These are phyloP conservation scores for Glycine soja DNA, from an alignment of 306 rosid species.

Conservation along the genomic window DNA sequence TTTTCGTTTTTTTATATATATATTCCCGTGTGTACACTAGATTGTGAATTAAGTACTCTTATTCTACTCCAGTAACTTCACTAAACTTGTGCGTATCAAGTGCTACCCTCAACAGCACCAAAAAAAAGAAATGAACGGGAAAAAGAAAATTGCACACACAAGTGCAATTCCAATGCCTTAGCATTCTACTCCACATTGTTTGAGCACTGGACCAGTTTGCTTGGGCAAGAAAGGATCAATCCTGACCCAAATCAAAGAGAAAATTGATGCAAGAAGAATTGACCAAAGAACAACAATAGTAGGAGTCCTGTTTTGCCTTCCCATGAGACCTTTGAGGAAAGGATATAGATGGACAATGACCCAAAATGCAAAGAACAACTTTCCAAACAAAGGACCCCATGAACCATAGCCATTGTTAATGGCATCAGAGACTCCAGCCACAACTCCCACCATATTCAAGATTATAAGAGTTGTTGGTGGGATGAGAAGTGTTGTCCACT, in stretches of 20 bases:
- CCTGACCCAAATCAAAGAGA: constrained; percentile 16
- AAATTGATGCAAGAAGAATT: constrained; percentile 11
- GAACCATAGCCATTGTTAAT: not conserved
- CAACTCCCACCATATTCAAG: constrained; percentile 4
- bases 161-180: not conserved
- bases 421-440: constrained; percentile 22
- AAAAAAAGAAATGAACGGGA: not conserved
- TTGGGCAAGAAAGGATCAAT: constrained; percentile 21
- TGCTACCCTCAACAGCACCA: too few species aligned
- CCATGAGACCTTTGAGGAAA: constrained; percentile 26
- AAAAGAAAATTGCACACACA: not conserved
- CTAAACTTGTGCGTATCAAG: not conserved
- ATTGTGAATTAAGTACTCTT: not conserved
- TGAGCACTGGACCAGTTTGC: constrained; percentile 4
- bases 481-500: constrained; percentile 15
- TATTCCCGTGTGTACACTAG: not conserved
- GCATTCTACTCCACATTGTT: constrained; percentile 24
- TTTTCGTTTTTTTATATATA: too few species aligned
- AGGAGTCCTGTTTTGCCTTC: constrained; percentile 17
- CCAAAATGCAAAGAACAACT: constrained; percentile 1
- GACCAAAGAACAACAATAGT: constrained; percentile 15
- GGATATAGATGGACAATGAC: constrained; percentile 11
- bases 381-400: constrained; percentile 26
- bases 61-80: not conserved
- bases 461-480: constrained; percentile 12